Base-by-base conservation (phyloP, 805 yeast genomes). In the Candida verbasci region DNA sequence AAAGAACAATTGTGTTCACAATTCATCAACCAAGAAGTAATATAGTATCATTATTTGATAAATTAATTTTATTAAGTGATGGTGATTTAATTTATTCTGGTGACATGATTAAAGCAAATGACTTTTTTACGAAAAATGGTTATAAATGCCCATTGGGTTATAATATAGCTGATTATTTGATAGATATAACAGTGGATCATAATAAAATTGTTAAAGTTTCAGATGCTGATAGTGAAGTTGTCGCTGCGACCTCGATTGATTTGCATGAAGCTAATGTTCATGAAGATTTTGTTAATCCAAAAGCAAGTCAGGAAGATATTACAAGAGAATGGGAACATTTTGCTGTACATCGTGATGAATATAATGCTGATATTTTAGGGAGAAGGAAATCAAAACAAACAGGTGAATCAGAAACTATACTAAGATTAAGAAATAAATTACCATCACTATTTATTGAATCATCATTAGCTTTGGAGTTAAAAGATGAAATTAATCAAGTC, bases 1-100 rank as follows among this genome's bases (percentile, higher is more conserved):
- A 84, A 42, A 78, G 97, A 54, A 91, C 98, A 0, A 79, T 93
- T 33, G 77, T 93, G 2, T 83, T 93, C 55, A 87, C 98, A 0
- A 93, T 93, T 46, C 98, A 93, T 62, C 98, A 93, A 56, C 98
- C 98, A 9, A 74, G 98, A 52, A 86, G 96, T 39, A 93, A 93
- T 53, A 91, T 93, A 55, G 97, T 93, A 23, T 81, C 96, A 0
- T 62, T 86, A 39, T 93, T 93, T 58, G 96, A 91, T 53, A 81
- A 82, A 49, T 70, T 93, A 33, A 59, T 91, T 2, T 65, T 93
- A 34, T 68, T 93, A 36, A 82, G 96, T 17, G 83, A 83, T 44
- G 97, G 98, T 42, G 79, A 80, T 45, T 65, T 87, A 56, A 82
- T 89, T 2, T 93, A 84, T 53, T 86, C 96, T 0, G 98, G 98